Conservation (phyloP, 441 rosid species). For the Euphorbia schlechtendalii region DNA sequence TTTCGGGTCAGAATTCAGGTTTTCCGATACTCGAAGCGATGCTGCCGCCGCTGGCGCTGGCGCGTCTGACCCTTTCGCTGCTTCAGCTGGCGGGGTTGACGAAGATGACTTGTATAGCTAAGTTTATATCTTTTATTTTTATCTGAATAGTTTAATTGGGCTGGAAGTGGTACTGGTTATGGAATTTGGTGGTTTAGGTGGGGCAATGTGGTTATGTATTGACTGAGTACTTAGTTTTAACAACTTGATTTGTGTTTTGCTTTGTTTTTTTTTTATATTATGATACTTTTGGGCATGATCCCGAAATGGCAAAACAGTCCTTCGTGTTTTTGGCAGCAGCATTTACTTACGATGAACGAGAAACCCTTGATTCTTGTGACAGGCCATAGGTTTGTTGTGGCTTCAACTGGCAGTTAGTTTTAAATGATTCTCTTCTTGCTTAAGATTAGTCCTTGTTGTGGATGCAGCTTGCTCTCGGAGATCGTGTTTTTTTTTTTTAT, state of each 20-base stretch:
- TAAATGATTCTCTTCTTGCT: background rate
- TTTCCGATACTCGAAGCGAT: slow-evolving; percentile 7
- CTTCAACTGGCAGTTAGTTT: background rate
- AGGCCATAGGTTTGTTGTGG: background rate
- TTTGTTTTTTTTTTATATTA: background rate
- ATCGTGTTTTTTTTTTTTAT: too few species aligned
- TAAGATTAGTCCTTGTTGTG: background rate
- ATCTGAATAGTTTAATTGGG: background rate
- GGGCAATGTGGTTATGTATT: background rate
- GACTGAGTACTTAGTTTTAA: background rate
- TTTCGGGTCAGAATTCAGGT: slow-evolving; percentile 6
- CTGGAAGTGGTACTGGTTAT: background rate
- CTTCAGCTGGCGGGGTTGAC: slow-evolving; percentile 42
- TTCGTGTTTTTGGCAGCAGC: too few species aligned
- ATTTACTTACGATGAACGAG: too few species aligned
- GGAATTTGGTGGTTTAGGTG: background rate
- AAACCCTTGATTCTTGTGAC: background rate
- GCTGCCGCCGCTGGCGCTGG: slow-evolving; percentile 17
- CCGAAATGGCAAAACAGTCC: background rate
- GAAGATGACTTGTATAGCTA: slow-evolving; percentile 53
- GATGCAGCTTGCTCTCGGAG: too few species aligned
- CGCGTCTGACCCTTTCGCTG: slow-evolving; percentile 41
- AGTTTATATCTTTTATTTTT: slow-evolving; percentile 3
- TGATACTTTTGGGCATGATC: background rate
- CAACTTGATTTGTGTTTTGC: background rate